Conservation (phyloP, 192 early-diverging fungal species). For the Ambispora gerdemannii region DNA sequence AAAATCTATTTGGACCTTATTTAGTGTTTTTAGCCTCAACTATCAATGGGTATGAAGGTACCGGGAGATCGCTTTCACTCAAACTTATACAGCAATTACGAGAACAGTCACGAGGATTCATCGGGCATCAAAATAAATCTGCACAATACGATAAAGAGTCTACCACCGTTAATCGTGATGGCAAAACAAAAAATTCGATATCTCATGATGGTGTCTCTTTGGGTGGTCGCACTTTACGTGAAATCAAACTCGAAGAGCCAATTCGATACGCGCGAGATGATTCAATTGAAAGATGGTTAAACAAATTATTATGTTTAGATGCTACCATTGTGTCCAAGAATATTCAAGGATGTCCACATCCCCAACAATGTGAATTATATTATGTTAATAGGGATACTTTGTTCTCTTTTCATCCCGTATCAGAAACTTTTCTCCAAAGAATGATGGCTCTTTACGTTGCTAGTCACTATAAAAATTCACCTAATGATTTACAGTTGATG, state of each 20-base stretch:
- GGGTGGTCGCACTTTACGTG: slow-evolving; percentile 75
- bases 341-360: slow-evolving; percentile 86
- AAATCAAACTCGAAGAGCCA: slow-evolving; percentile 91
- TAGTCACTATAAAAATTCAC: slow-evolving; percentile 99
- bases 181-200: slow-evolving; percentile 49
- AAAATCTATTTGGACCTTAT: slow-evolving; percentile 89
- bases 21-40: slow-evolving; percentile 98
- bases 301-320: slow-evolving; percentile 92
- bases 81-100: slow-evolving; percentile 94
- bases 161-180: slow-evolving; percentile 52
- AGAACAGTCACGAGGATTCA: slow-evolving; percentile 81
- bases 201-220: slow-evolving; percentile 35
- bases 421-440: slow-evolving; percentile 93
- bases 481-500: slow-evolving; percentile 96
- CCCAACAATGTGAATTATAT: slow-evolving; percentile 90
- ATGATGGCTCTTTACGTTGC: slow-evolving; percentile 98
- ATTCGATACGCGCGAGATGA: slow-evolving; percentile 90
- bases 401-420: slow-evolving; percentile 97
- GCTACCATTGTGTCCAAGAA: slow-evolving; percentile 67
- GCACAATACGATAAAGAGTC: slow-evolving; percentile 24
- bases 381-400: slow-evolving; percentile 97
- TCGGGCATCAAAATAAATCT: slow-evolving; percentile 45
- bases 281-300: slow-evolving; percentile 92
- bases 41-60: slow-evolving; percentile 99
- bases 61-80: slow-evolving; percentile 92